A percentile compares a stretch with the other conserved stretches of the same genome.
Conservation (phyloP, 2,329 filamentous ascomycete species). For the Hypoxylon sp. region DNA sequence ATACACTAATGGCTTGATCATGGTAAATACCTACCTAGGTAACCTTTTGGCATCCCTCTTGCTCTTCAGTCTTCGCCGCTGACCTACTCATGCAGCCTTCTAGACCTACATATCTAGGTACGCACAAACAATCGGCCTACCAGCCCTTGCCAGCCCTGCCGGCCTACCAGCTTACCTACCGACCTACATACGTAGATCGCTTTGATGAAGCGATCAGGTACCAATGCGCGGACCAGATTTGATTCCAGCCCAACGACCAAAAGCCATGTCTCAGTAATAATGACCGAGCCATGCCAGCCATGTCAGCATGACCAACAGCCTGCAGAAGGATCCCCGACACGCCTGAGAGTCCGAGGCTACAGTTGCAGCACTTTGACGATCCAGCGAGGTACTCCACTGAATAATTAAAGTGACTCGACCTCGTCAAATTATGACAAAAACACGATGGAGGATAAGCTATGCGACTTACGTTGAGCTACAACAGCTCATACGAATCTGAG, state of each 20-base stretch:
- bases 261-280: slow-evolving; percentile 46
- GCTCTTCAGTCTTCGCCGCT: slow-evolving; percentile 32
- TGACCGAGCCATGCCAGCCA: slow-evolving; percentile 41
- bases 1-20: not conserved
- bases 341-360: not conserved
- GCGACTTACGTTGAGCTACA: slow-evolving; percentile 24
- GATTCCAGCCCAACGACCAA: slow-evolving; percentile 50
- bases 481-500: slow-evolving; percentile 33
- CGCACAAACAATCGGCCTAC: not conserved
- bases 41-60: slow-evolving; percentile 29
- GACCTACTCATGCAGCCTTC: slow-evolving; percentile 28
- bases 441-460: slow-evolving; percentile 20
- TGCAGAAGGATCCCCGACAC: slow-evolving; percentile 50
- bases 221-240: slow-evolving; percentile 44
- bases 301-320: slow-evolving; percentile 48
- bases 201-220: slow-evolving; percentile 47
- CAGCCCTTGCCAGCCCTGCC: not conserved
- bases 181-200: slow-evolving; percentile 31
- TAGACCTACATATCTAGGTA: slow-evolving; percentile 19
- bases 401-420: not conserved
- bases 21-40: not conserved
- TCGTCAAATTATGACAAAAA: slow-evolving; percentile 20
- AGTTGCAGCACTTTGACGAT: slow-evolving; percentile 25
- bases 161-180: slow-evolving; percentile 21
- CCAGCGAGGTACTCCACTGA: slow-evolving; percentile 15